Evolutionary conservation across 148 eudicot genomes (phyloP), one percentile per base, ranked within the genome.

Genomic region (Rhododendron williamsianum): DNA sequence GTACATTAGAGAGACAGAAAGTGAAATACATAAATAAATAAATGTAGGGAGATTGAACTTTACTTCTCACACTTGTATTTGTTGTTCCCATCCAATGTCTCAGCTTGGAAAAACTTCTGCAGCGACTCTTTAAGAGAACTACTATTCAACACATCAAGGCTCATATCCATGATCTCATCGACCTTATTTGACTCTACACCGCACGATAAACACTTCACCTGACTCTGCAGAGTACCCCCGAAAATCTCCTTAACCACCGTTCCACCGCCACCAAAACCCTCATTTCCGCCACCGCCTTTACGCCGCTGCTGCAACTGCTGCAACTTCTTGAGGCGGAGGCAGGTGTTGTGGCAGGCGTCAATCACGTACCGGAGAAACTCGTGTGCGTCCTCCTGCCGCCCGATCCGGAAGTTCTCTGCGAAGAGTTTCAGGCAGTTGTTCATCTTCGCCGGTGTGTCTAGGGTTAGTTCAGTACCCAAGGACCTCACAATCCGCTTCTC

Each of bases 101-200:
- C 99, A 65, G 94, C 89, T 91, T 97, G 94, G 77, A 97, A 97
- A 91, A 97, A 97, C 84, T 90, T 94, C 87, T 90, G 94, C 91
- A 97, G 86, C 43, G 98, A 95, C 58, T 93, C 98, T 85, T 90
- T 92, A 43, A 97, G 91, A 69, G 99, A 95, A 87, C 85, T 87
- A 56, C 92, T 89, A 80, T 91, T 91, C 88, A 95, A 83, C 79
- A 97, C 90, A 83, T 95, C 99, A 90, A 97, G 94, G 78, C 95
- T 93, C 19, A 97, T 89, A 93, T 97, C 99, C 99, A 97, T 97
- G 63, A 97, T 97, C 90, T 97, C 99, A 86, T 97, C 99, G 0
- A 93, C 93, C 88, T 97, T 97, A 91, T 95, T 97, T 15, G 99
- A 97, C 87, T 95, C 98, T 45, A 87, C 83, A 38, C 98, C 98